These are phyloP conservation scores for Phylloboletellus chloephorus DNA, from an alignment of 1,284 basidiomycete species.

Conservation along the genomic window DNA sequence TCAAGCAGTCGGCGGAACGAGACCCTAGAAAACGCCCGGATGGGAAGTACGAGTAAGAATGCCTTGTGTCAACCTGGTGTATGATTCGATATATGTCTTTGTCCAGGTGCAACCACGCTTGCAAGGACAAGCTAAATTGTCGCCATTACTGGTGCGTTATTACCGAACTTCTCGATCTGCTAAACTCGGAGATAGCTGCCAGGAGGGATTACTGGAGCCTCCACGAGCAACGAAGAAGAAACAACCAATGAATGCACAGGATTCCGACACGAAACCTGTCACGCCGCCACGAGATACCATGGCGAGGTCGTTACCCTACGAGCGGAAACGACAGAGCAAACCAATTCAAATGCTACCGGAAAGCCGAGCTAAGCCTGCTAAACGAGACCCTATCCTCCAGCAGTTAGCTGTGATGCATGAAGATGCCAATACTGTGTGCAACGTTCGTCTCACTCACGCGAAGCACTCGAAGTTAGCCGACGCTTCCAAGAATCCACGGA, in stretches of 20 bases:
- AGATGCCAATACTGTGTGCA: constrained; percentile 38
- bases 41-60: constrained; percentile 50
- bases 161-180: neutral
- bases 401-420: constrained; percentile 45
- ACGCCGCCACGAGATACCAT: constrained; percentile 7
- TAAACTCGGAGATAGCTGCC: constrained; percentile 47
- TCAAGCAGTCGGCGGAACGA: constrained; percentile 7
- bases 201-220: constrained; percentile 58
- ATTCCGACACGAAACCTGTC: constrained; percentile 17
- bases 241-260: constrained; percentile 13
- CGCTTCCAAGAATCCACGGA: constrained; percentile 10
- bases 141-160: constrained; percentile 59
- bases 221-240: constrained; percentile 39
- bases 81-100: constrained; percentile 1
- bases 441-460: constrained; percentile 38
- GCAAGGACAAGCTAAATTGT: constrained; percentile 70
- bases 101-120: constrained; percentile 71
- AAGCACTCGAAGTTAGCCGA: constrained; percentile 42
- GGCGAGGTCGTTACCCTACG: neutral
- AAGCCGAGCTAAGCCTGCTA: constrained; percentile 14
- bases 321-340: neutral
- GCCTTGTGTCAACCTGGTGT: neutral
- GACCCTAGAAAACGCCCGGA: constrained; percentile 36
- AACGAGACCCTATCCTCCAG: constrained; percentile 32
- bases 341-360: neutral